Percentiles rank a stretch among this genome's conserved stretches.
Evolutionary conservation across 2,329 filamentous ascomycete species (phyloP).

Genomic region (Ophiostoma tasmaniense): DNA sequence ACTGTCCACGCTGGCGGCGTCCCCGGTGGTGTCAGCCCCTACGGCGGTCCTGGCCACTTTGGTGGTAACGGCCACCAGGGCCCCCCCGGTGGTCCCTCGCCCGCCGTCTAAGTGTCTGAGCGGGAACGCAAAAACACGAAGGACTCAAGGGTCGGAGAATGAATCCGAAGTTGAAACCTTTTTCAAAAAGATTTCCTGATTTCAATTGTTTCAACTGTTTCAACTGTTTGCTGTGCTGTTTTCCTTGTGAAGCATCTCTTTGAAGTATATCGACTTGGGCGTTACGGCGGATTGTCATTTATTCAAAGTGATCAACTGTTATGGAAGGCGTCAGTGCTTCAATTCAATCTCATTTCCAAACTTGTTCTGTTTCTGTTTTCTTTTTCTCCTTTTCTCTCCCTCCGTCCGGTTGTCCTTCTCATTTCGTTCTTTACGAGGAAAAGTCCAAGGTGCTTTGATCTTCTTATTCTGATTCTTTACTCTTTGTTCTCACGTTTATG

Average conservation of each 20-base stretch:
- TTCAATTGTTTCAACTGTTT: neutral
- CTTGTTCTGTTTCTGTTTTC: neutral
- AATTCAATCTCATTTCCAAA: slow-evolving; percentile 1
- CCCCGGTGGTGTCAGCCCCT: slow-evolving; percentile 34
- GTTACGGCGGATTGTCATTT: slow-evolving; percentile 9
- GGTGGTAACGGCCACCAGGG: slow-evolving; percentile 39
- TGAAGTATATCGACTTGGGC: neutral
- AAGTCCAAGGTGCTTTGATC: neutral
- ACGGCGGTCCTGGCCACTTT: slow-evolving; percentile 40
- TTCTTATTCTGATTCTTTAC: neutral
- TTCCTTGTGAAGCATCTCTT: slow-evolving; percentile 4
- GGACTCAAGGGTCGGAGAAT: neutral
- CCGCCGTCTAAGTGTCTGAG: slow-evolving; percentile 19
- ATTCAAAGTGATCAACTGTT: slow-evolving; percentile 8
- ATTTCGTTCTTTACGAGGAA: neutral
- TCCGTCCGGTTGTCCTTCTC: neutral
- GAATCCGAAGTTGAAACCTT: neutral
- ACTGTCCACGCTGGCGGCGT: slow-evolving; percentile 24
- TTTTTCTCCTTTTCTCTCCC: neutral
- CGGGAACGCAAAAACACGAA: neutral
- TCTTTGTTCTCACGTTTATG: neutral
- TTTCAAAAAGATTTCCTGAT: neutral
- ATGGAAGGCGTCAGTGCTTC: slow-evolving; percentile 4
- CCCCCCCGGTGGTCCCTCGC: slow-evolving; percentile 25
- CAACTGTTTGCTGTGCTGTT: neutral